These are phyloP conservation scores for Hypoxylon perforatum DNA, from an alignment of 495 filamentous ascomycete genomes.

Conservation along the genomic window DNA sequence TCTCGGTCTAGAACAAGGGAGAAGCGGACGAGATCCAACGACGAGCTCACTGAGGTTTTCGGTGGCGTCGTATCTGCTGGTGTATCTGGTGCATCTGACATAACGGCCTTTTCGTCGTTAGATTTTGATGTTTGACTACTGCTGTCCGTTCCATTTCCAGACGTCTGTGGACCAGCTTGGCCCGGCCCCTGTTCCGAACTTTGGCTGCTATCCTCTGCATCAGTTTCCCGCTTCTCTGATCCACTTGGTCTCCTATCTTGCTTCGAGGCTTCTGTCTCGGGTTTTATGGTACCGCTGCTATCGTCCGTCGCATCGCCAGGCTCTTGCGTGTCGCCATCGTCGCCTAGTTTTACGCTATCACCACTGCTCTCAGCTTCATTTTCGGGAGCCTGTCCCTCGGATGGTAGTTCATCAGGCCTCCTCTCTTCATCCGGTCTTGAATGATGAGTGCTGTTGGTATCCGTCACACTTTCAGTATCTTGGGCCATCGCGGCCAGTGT, in stretches of 20 bases:
- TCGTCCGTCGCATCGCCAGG: constrained; percentile 11
- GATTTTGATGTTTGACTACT: constrained; percentile 23
- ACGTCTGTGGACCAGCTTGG: not conserved
- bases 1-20: constrained; percentile 33
- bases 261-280: not conserved
- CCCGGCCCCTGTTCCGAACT: not conserved
- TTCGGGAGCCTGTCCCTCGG: constrained; percentile 4
- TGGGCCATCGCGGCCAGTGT: constrained; percentile 23
- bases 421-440: constrained; percentile 15
- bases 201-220: not conserved
- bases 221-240: not conserved
- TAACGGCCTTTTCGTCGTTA: constrained; percentile 24
- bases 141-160: constrained; percentile 8
- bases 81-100: constrained; percentile 2
- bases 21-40: constrained; percentile 31
- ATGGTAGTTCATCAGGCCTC: not conserved
- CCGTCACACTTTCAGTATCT: constrained; percentile 9
- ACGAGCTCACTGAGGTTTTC: constrained; percentile 19
- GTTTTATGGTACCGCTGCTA: constrained; percentile 5
- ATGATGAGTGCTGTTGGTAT: constrained; percentile 5
- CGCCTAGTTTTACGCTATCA: not conserved
- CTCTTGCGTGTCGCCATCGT: not conserved
- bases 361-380: not conserved
- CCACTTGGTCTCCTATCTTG: not conserved
- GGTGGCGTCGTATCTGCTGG: not conserved